phyloP scores from a whole-genome alignment of 2,329 filamentous ascomycete genomes.

The Bisporella sp. region DNA sequence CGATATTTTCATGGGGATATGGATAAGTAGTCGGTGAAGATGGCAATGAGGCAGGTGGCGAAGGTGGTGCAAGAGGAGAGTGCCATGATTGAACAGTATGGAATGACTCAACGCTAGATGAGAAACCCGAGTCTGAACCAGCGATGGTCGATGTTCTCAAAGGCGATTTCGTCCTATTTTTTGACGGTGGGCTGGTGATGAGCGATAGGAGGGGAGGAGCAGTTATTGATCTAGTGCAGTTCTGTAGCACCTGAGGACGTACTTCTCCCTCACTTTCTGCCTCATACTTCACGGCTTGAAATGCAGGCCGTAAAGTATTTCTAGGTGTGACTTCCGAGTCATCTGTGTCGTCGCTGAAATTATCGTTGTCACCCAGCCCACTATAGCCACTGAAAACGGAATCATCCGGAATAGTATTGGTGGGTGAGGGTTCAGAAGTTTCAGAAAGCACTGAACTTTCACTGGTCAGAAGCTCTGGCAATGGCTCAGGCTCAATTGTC shows the following conservation, averaged over 20 bases:
- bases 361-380: conserved; percentile 13
- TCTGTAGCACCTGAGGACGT: conserved; percentile 24
- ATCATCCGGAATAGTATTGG: neutral
- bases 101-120: conserved; percentile 46
- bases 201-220: conserved; percentile 36
- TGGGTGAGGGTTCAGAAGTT: neutral
- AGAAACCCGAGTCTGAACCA: conserved; percentile 29
- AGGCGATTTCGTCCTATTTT: conserved; percentile 19
- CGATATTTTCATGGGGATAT: conserved; percentile 34
- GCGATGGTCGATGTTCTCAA: conserved; percentile 14
- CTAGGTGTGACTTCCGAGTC: conserved; percentile 19
- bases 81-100: conserved; percentile 47
- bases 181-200: conserved; percentile 35
- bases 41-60: conserved; percentile 36
- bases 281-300: conserved; percentile 22
- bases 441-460: neutral
- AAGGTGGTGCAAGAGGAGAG: conserved; percentile 36
- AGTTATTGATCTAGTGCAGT: conserved; percentile 30
- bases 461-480: neutral
- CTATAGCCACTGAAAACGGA: conserved; percentile 1
- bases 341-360: conserved; percentile 21
- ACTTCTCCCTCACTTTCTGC: conserved; percentile 17
- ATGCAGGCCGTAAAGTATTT: conserved; percentile 21
- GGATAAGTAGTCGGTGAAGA: conserved; percentile 34
- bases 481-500: neutral